A percentile compares a stretch with the other conserved stretches of the same genome.
Evolutionary conservation across 257 asterid species (phyloP).

Genomic region (Ilex asprella): DNA sequence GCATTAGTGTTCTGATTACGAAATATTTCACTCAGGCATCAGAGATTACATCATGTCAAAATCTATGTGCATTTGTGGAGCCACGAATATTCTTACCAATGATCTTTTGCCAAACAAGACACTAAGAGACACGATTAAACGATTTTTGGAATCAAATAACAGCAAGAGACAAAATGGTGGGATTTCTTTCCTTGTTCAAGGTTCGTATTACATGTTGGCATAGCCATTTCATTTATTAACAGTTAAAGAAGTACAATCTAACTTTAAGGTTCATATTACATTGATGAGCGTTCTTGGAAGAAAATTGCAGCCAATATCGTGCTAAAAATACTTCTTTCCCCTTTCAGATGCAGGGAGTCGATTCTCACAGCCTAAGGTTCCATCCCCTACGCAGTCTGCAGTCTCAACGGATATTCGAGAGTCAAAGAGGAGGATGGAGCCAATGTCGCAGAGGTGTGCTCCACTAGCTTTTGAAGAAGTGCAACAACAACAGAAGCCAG

Average conservation of each 20-base stretch:
- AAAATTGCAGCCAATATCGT: too few relatives aligned
- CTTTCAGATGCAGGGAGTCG: slow-evolving; percentile 87
- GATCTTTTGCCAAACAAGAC: slow-evolving; percentile 96
- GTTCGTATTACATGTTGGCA: slow-evolving; percentile 39
- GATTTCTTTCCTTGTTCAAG: slow-evolving; percentile 74
- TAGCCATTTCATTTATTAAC: too few relatives aligned
- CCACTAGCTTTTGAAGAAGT: slow-evolving; percentile 73
- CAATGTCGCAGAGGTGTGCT: slow-evolving; percentile 61
- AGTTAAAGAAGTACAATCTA: too few relatives aligned
- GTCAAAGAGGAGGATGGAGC: slow-evolving; percentile 56
- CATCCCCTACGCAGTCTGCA: slow-evolving; percentile 82
- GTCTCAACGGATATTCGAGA: slow-evolving; percentile 81
- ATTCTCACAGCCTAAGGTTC: slow-evolving; percentile 67
- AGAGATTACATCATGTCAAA: slow-evolving; percentile 76
- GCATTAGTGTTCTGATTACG: slow-evolving; percentile 1
- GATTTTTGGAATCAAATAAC: slow-evolving; percentile 73
- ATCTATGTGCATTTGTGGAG: slow-evolving; percentile 81
- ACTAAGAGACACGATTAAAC: slow-evolving; percentile 77
- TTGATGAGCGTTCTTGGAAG: background rate
- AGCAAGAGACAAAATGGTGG: slow-evolving; percentile 76
- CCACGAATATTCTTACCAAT: slow-evolving; percentile 77
- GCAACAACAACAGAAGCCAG: slow-evolving; percentile 66
- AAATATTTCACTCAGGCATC: slow-evolving; percentile 50
- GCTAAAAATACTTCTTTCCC: too few relatives aligned
- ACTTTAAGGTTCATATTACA: slow-evolving; percentile 56